Base-by-base conservation (phyloP, 352 stramenopile species). In the Phytophthora fragariae region DNA sequence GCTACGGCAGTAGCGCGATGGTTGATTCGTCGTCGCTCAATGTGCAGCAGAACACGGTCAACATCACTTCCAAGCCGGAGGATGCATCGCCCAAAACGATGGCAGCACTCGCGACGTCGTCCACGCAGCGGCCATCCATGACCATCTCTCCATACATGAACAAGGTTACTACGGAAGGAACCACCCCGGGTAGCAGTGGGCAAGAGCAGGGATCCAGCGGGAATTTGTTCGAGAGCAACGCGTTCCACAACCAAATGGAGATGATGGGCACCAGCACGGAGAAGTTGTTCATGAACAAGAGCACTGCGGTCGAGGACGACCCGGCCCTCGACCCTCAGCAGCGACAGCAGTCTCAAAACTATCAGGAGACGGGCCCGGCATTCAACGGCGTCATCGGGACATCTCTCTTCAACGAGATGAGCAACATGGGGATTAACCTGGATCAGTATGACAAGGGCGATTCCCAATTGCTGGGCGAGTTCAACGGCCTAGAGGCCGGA, bases 91-190 rank as follows among this genome's bases (percentile, higher is more conserved):
- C 82, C 2, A 84, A 83, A 67, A 79, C 80, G 2, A 49, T 89
- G 5, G 68, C 77, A 8, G 68, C 70, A 10, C 62, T 84, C 15
- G 73, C 75, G 33, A 63, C 70, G 31, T 76, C 77, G 2, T 77
- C 76, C 31, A 72, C 62, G 11, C 83, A 89, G 37, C 82, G 84
- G 2, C 80, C 83, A 6, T 81, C 75, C 3, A 77, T 92, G 35
- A 91, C 85, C 29, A 91, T 92, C 57, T 93, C 84, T 46, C 84
- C 83, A 11, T 92, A 81, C 62, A 92, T 92, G 83, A 91, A 91
- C 76, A 91, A 92, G 56, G 83, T 87, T 21, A 81, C 74, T 61
- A 88, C 50, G 35, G 73, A 68, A 29, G 69, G 49, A 52, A 50
- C 31, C 27, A 35, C 62, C 10, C 29, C 55, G 0, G 64, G 50